phyloP scores from a whole-genome alignment of 805 yeast species.

The Yueomyces sp. region DNA sequence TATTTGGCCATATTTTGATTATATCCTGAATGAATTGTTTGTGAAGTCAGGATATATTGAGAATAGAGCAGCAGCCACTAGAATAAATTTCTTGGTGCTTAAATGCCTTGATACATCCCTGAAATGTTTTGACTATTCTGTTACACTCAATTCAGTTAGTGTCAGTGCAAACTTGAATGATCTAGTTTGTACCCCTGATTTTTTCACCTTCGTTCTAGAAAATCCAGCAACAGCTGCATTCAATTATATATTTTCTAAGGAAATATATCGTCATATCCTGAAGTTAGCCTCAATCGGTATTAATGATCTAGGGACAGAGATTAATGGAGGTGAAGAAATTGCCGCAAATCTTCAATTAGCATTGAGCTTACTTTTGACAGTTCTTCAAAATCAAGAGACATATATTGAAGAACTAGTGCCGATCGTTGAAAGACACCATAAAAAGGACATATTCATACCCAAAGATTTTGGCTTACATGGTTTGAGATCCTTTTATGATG shows the following conservation, averaged over 20 bases:
- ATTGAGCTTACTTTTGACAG: constrained; percentile 31
- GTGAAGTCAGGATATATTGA: constrained; percentile 30
- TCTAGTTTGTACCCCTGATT: constrained; percentile 31
- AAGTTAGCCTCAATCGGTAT: constrained; percentile 43
- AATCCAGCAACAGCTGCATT: constrained; percentile 61
- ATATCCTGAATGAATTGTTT: constrained; percentile 52
- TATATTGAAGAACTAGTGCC: constrained; percentile 33
- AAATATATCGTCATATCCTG: constrained; percentile 43
- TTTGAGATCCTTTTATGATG: constrained; percentile 52
- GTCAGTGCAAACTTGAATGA: constrained; percentile 37
- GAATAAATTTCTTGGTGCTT: constrained; percentile 43
- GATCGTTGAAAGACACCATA: constrained; percentile 21
- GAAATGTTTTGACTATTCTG: constrained; percentile 36
- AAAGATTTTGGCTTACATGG: constrained; percentile 42
- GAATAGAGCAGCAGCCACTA: constrained; percentile 22
- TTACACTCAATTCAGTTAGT: constrained; percentile 40
- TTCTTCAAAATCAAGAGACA: constrained; percentile 43
- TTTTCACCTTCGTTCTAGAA: constrained; percentile 39
- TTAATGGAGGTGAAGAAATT: constrained; percentile 16
- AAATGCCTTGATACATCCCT: constrained; percentile 36
- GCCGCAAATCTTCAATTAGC: constrained; percentile 27
- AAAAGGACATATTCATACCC: constrained; percentile 17
- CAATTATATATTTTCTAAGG: constrained; percentile 48
- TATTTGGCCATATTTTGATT: constrained; percentile 70
- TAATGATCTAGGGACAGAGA: constrained; percentile 31